Percentiles rank a stretch among this genome's conserved stretches.
Conservation (phyloP, 2,329 filamentous ascomycete genomes). For the Podosphaera xanthii region DNA sequence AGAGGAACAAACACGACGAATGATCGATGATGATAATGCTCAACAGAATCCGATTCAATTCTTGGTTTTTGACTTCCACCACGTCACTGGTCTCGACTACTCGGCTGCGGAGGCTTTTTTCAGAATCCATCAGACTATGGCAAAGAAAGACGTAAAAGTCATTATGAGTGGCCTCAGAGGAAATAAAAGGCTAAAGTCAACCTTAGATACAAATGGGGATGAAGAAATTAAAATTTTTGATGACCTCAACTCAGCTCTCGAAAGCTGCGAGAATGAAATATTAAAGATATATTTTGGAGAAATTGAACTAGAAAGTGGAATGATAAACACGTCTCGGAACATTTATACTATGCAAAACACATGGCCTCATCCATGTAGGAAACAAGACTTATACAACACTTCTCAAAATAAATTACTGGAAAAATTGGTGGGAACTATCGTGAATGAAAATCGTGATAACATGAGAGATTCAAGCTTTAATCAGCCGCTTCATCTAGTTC, state of each 20-base stretch:
- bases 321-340: constrained; percentile 18
- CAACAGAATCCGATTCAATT: constrained; percentile 61
- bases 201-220: constrained; percentile 52
- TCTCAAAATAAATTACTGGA: constrained; percentile 60
- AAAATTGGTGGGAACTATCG: constrained; percentile 51
- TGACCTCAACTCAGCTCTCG: constrained; percentile 76
- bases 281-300: constrained; percentile 57
- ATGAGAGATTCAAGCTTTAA: constrained; percentile 66
- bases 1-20: constrained; percentile 60
- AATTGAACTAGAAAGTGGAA: constrained; percentile 33
- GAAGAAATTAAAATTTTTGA: constrained; percentile 62
- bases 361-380: constrained; percentile 15
- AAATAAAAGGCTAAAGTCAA: constrained; percentile 51
- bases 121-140: constrained; percentile 66
- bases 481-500: constrained; percentile 72
- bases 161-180: constrained; percentile 66
- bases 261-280: constrained; percentile 86
- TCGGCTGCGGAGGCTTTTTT: constrained; percentile 91
- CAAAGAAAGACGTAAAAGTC: constrained; percentile 54
- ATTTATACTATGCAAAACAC: constrained; percentile 11
- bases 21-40: constrained; percentile 71
- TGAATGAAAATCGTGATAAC: constrained; percentile 38
- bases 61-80: constrained; percentile 67
- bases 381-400: constrained; percentile 43
- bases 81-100: constrained; percentile 85